phyloP scores from a whole-genome alignment of 2,329 filamentous ascomycete species.

The Penicillium sp. region DNA sequence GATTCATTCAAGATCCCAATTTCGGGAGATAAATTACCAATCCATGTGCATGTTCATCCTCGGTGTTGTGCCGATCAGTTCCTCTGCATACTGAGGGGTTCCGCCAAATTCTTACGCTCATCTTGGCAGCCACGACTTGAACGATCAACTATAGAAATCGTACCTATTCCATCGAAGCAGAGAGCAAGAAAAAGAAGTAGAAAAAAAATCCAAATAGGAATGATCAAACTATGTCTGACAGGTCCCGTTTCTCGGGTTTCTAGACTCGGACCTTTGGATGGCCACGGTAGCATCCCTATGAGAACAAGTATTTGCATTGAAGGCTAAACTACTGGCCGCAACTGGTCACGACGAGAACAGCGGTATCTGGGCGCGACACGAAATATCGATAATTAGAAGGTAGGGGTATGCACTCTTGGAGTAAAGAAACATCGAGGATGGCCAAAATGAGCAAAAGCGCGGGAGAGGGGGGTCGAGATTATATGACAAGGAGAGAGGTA shows the following conservation, averaged over 20 bases:
- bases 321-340: slow-evolving; percentile 28
- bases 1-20: background rate
- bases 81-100: too few relatives aligned
- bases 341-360: slow-evolving; percentile 28
- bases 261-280: too few relatives aligned
- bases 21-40: background rate
- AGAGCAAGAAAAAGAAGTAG: too few relatives aligned
- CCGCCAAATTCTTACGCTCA: too few relatives aligned
- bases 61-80: too few relatives aligned
- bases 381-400: slow-evolving; percentile 32
- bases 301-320: slow-evolving; percentile 34
- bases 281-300: slow-evolving; percentile 6
- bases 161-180: too few relatives aligned
- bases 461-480: slow-evolving; percentile 7
- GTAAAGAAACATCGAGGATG: slow-evolving; percentile 1
- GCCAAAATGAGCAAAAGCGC: slow-evolving; percentile 9
- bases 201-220: too few relatives aligned
- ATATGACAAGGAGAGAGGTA: slow-evolving; percentile 12
- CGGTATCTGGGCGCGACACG: slow-evolving; percentile 32
- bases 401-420: slow-evolving; percentile 26
- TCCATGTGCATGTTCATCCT: background rate
- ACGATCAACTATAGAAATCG: too few relatives aligned
- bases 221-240: too few relatives aligned
- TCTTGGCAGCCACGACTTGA: too few relatives aligned
- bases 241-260: too few relatives aligned